Percentiles rank a stretch among this genome's conserved stretches.
Evolutionary conservation across 345 rosid genomes (phyloP).

Genomic region (Bretschneidera sinensis): DNA sequence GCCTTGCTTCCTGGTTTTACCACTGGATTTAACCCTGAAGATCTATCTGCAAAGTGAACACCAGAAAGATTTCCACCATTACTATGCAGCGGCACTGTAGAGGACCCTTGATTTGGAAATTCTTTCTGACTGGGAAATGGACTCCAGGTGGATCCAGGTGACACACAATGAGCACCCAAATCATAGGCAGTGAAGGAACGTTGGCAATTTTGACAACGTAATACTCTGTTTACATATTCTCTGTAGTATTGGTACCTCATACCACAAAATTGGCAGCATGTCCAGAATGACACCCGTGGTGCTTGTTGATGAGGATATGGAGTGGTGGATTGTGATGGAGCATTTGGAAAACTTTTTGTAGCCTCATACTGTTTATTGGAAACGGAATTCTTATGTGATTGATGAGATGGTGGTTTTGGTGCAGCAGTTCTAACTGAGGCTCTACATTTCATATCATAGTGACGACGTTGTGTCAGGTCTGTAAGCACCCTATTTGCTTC

Average conservation of each 20-base stretch:
- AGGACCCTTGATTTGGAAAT: conserved; percentile 29
- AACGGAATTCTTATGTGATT: conserved; percentile 26
- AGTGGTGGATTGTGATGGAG: conserved; percentile 20
- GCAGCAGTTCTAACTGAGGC: conserved; percentile 17
- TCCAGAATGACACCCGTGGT: conserved; percentile 49
- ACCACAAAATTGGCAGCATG: conserved; percentile 55
- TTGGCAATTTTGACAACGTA: conserved; percentile 55
- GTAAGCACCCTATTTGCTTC: conserved; percentile 68
- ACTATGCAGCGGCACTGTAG: conserved; percentile 25
- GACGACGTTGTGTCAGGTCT: conserved; percentile 43
- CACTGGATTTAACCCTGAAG: conserved; percentile 13
- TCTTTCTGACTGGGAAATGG: conserved; percentile 22
- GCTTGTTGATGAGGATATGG: conserved; percentile 24
- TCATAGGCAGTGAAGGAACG: conserved; percentile 46
- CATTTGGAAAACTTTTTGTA: conserved; percentile 16
- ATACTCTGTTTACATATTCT: conserved; percentile 26
- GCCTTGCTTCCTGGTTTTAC: conserved; percentile 18
- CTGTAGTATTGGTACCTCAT: conserved; percentile 36
- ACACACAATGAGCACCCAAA: conserved; percentile 26
- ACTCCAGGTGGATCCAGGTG: conserved; percentile 24
- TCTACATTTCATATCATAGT: conserved; percentile 51
- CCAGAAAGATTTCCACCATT: conserved; percentile 29
- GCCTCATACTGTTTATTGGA: conserved; percentile 24
- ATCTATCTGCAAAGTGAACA: conserved; percentile 15
- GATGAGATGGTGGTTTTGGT: conserved; percentile 23